phyloP scores from a whole-genome alignment of 148 eudicot species.

The Agrostemma githago region DNA sequence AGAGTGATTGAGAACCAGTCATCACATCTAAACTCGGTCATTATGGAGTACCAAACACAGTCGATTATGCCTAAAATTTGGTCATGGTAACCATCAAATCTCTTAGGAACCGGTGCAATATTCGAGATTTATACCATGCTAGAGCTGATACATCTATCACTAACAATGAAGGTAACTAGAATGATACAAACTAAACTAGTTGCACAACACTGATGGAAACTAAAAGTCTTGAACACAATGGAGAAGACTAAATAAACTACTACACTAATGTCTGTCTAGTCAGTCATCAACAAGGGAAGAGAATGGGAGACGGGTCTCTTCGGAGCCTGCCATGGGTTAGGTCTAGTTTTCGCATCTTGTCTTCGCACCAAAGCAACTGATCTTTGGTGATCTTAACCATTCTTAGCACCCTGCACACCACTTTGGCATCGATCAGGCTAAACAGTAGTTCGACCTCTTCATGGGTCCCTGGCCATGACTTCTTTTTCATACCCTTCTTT shows the following conservation, averaged over 20 bases:
- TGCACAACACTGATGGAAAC: conserved; percentile 16
- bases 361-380: conserved; percentile 91
- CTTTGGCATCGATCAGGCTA: conserved; percentile 64
- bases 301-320: conserved; percentile 84
- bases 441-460: conserved; percentile 70
- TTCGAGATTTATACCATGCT: background rate
- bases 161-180: conserved; percentile 17
- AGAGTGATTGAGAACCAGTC: background rate
- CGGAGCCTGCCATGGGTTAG: conserved; percentile 60
- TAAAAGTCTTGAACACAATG: conserved; percentile 9
- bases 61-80: background rate
- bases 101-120: background rate
- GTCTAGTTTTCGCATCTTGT: conserved; percentile 68
- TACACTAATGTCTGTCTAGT: background rate
- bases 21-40: too few species aligned
- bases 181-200: conserved; percentile 5
- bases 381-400: conserved; percentile 69
- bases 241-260: background rate
- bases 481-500: conserved; percentile 73
- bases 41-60: too few species aligned
- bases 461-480: conserved; percentile 61
- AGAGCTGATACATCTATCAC: background rate
- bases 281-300: conserved; percentile 63
- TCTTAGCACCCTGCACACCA: conserved; percentile 56
- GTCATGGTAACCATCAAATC: background rate